These are phyloP conservation scores for Macrophomina phaseolina DNA, from an alignment of 2,329 filamentous ascomycete species.

Conservation along the genomic window DNA sequence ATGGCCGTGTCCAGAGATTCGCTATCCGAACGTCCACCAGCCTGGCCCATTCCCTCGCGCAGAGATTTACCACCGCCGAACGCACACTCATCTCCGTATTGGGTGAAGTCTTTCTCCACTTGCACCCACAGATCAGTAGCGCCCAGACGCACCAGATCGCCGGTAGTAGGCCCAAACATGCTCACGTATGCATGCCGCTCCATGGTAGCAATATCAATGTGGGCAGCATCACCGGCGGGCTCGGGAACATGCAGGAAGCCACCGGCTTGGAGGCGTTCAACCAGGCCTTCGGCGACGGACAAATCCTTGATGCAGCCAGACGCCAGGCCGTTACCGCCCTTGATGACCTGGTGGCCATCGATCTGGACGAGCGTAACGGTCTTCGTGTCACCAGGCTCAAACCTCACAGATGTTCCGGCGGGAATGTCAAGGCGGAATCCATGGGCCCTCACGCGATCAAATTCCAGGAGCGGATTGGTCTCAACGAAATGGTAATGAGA, in stretches of 20 bases:
- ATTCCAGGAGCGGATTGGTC: slow-evolving; percentile 86
- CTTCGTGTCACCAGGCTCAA: slow-evolving; percentile 91
- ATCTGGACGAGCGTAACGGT: slow-evolving; percentile 92
- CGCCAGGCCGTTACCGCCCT: slow-evolving; percentile 82
- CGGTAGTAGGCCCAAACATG: slow-evolving; percentile 94
- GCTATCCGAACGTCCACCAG: slow-evolving; percentile 73
- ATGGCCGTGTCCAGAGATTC: slow-evolving; percentile 84
- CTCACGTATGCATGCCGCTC: slow-evolving; percentile 77
- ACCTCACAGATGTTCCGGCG: slow-evolving; percentile 88
- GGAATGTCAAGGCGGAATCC: slow-evolving; percentile 88
- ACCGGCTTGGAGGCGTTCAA: slow-evolving; percentile 68
- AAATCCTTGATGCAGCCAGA: slow-evolving; percentile 71
- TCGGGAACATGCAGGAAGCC: slow-evolving; percentile 81
- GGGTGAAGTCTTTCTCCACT: slow-evolving; percentile 84
- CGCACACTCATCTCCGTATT: slow-evolving; percentile 90
- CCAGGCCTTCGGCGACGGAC: slow-evolving; percentile 67
- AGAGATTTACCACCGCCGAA: slow-evolving; percentile 95
- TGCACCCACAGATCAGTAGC: slow-evolving; percentile 88
- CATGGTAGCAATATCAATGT: slow-evolving; percentile 71
- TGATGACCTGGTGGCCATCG: slow-evolving; percentile 77
- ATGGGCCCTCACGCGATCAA: slow-evolving; percentile 82
- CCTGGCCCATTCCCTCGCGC: slow-evolving; percentile 94
- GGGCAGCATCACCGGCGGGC: slow-evolving; percentile 61
- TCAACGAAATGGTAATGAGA: slow-evolving; percentile 98
- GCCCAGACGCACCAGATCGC: slow-evolving; percentile 82